These are phyloP conservation scores for Elongisporangium prolatum DNA, from an alignment of 352 stramenopile genomes.

Conservation along the genomic window DNA sequence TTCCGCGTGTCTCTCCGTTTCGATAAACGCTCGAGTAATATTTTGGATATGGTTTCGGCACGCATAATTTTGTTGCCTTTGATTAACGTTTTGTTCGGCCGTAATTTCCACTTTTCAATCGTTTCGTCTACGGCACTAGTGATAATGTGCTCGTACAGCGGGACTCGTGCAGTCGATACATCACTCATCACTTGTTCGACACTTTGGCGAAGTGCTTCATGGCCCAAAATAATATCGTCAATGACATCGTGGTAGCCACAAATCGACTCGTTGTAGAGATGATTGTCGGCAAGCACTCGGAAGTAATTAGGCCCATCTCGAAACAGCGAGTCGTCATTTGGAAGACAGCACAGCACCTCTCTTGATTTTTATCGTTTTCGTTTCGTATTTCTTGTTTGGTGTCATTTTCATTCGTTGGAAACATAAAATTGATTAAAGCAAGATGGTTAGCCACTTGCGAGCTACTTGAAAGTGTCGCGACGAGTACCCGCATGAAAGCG, in stretches of 20 bases:
- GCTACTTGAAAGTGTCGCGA: conserved; percentile 28
- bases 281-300: conserved; percentile 26
- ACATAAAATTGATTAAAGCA: conserved; percentile 37
- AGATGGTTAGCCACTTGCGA: conserved; percentile 41
- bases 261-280: conserved; percentile 26
- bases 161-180: conserved; percentile 31
- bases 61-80: conserved; percentile 25
- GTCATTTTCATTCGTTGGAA: conserved; percentile 39
- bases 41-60: conserved; percentile 56
- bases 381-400: conserved; percentile 20
- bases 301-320: conserved; percentile 23
- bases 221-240: conserved; percentile 46
- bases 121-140: conserved; percentile 23
- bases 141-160: conserved; percentile 43
- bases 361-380: conserved; percentile 12
- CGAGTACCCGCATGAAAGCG: conserved; percentile 37
- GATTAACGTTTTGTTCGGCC: conserved; percentile 9
- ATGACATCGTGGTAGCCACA: conserved; percentile 56
- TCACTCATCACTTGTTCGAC: conserved; percentile 45
- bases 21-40: conserved; percentile 39
- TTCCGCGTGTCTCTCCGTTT: conserved; percentile 39
- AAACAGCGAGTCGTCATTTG: conserved; percentile 26
- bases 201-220: conserved; percentile 26
- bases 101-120: conserved; percentile 16
- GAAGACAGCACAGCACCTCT: conserved; percentile 27